These are phyloP conservation scores for Irpex rosettiformis DNA, from an alignment of 1,284 basidiomycete species.

Conservation along the genomic window DNA sequence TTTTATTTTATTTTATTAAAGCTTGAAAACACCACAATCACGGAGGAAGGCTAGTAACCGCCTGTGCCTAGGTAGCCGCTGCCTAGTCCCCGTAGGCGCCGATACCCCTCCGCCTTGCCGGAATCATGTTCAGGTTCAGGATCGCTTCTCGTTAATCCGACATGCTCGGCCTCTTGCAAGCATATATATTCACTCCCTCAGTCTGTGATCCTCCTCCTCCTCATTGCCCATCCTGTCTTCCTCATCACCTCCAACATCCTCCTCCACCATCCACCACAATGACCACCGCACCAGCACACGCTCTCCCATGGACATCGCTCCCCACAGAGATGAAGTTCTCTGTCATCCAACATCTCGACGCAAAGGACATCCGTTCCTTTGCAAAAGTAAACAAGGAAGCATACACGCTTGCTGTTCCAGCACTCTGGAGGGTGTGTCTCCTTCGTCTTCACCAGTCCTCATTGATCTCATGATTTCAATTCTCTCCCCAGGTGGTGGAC, in stretches of 20 bases:
- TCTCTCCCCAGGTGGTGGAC: constrained; percentile 44
- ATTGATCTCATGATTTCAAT: too few species aligned
- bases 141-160: not conserved
- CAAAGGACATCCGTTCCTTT: constrained; percentile 36
- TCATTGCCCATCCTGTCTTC: not conserved
- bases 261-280: constrained; percentile 9
- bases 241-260: not conserved
- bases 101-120: not conserved
- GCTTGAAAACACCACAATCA: too few species aligned
- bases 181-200: not conserved
- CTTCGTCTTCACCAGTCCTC: too few species aligned
- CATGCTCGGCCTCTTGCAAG: not conserved
- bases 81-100: too few species aligned
- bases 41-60: too few species aligned
- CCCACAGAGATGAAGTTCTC: constrained; percentile 64
- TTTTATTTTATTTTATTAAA: too few species aligned
- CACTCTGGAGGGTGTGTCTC: constrained; percentile 48
- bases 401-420: constrained; percentile 53
- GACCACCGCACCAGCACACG: constrained; percentile 13
- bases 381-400: constrained; percentile 41
- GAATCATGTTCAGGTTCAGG: not conserved
- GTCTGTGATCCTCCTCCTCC: not conserved
- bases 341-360: constrained; percentile 48
- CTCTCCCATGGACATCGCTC: constrained; percentile 46
- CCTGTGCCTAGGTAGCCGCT: too few species aligned